Percentiles rank a stretch among this genome's conserved stretches.
Evolutionary conservation across 176 grass and related monocot species (phyloP).

Genomic region (Hordeum vulgare): DNA sequence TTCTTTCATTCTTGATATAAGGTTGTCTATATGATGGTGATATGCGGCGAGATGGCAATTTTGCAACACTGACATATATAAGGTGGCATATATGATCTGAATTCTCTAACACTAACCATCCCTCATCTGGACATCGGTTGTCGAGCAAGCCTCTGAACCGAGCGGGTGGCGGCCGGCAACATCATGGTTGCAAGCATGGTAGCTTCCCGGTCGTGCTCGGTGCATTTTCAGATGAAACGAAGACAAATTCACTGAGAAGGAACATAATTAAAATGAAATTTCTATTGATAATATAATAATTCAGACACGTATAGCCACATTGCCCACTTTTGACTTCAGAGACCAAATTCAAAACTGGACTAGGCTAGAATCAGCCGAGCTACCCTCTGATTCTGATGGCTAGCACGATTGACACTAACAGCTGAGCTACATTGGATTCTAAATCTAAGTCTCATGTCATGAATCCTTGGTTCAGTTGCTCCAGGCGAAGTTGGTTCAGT

Average conservation of each 20-base stretch:
- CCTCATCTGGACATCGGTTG: too few relatives aligned
- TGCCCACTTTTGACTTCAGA: too few relatives aligned
- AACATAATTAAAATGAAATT: neutral
- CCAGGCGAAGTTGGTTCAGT: slow-evolving; percentile 37
- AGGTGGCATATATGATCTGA: neutral
- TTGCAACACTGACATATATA: neutral
- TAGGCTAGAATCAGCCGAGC: neutral
- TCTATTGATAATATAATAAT: too few relatives aligned
- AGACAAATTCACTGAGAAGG: neutral
- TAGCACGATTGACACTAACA: neutral
- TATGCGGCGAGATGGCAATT: neutral
- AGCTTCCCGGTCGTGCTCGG: neutral
- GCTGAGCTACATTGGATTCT: neutral
- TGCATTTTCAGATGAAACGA: neutral
- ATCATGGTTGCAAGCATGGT: slow-evolving; percentile 26
- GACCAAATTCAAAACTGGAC: neutral
- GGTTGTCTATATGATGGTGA: neutral
- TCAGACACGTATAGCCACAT: too few relatives aligned
- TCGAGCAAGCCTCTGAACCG: neutral
- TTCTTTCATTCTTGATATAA: neutral
- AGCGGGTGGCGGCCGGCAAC: slow-evolving; percentile 4
- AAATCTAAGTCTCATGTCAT: neutral
- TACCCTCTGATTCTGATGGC: neutral
- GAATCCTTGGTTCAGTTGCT: neutral
- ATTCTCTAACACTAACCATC: too few relatives aligned